Evolutionary conservation across 768 basidiomycete genomes (phyloP).

Genomic region (Hypholoma fasciculare): DNA sequence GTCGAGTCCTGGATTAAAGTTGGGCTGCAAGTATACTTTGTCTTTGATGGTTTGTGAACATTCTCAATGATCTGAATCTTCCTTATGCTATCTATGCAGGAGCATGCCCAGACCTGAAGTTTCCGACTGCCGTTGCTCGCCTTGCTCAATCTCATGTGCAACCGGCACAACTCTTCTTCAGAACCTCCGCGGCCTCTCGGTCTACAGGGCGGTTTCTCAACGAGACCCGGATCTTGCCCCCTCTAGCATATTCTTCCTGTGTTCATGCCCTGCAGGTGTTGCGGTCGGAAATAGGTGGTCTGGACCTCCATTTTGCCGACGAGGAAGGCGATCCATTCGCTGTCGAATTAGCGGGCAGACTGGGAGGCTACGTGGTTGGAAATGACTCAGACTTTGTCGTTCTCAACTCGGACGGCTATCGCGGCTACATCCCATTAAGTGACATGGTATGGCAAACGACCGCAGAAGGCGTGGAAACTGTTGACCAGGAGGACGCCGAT

Average conservation of each 20-base stretch:
- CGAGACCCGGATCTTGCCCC: slow-evolving; percentile 76
- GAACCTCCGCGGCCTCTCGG: slow-evolving; percentile 70
- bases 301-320: slow-evolving; percentile 73
- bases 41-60: slow-evolving; percentile 72
- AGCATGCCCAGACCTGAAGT: slow-evolving; percentile 70
- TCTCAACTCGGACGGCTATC: slow-evolving; percentile 72
- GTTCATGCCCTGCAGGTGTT: slow-evolving; percentile 51
- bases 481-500: slow-evolving; percentile 45
- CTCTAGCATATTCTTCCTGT: slow-evolving; percentile 59
- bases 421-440: slow-evolving; percentile 74
- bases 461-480: slow-evolving; percentile 24
- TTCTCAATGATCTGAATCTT: slow-evolving; percentile 12
- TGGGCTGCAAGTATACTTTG: slow-evolving; percentile 67
- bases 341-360: slow-evolving; percentile 77
- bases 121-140: slow-evolving; percentile 63
- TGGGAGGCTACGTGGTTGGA: slow-evolving; percentile 74
- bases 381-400: slow-evolving; percentile 85
- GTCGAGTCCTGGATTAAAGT: slow-evolving; percentile 69
- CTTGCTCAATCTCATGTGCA: slow-evolving; percentile 58
- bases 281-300: slow-evolving; percentile 26
- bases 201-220: slow-evolving; percentile 65
- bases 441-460: slow-evolving; percentile 69
- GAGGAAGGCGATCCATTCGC: slow-evolving; percentile 83
- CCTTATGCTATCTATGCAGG: slow-evolving; percentile 40
- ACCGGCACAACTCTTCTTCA: slow-evolving; percentile 73